These are phyloP conservation scores for Metschnikowia koreensis DNA, from an alignment of 805 yeast genomes.

Conservation along the genomic window DNA sequence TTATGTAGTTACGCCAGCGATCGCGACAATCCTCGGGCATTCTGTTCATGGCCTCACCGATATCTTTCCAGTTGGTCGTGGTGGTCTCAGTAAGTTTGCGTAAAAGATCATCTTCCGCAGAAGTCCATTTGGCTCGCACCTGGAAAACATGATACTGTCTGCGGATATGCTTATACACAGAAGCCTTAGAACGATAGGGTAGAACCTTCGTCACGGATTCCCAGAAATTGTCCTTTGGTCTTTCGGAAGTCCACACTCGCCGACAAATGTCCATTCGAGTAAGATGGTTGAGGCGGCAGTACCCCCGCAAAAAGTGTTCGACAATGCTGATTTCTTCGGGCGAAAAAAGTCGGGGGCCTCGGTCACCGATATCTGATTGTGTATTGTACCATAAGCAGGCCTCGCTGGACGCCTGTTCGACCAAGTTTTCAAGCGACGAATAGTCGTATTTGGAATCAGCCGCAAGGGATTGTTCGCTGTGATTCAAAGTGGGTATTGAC, in stretches of 20 bases:
- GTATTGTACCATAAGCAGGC: constrained; percentile 38
- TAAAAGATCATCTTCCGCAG: constrained; percentile 71
- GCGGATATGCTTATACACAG: constrained; percentile 89
- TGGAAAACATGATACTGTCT: constrained; percentile 85
- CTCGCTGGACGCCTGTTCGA: constrained; percentile 36
- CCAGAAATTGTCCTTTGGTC: constrained; percentile 90
- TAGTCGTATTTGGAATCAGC: constrained; percentile 24
- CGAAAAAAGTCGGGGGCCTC: constrained; percentile 49
- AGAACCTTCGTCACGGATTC: constrained; percentile 72
- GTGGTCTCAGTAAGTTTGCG: constrained; percentile 60
- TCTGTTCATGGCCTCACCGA: constrained; percentile 76
- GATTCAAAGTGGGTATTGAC: constrained; percentile 1
- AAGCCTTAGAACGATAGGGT: constrained; percentile 84
- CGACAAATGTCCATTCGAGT: constrained; percentile 70
- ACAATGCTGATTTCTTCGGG: constrained; percentile 67
- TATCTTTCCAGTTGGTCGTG: constrained; percentile 85
- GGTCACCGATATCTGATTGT: constrained; percentile 16
- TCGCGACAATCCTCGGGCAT: constrained; percentile 99
- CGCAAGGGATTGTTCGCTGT: not conserved
- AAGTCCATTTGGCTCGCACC: constrained; percentile 87
- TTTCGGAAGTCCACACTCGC: constrained; percentile 82
- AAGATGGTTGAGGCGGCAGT: constrained; percentile 60
- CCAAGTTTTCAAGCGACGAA: constrained; percentile 30
- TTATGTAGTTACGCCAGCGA: constrained; percentile 92
- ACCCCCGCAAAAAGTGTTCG: constrained; percentile 69